These are phyloP conservation scores for Lithospermum erythrorhizon DNA, from an alignment of 257 asterid species.

Conservation along the genomic window DNA sequence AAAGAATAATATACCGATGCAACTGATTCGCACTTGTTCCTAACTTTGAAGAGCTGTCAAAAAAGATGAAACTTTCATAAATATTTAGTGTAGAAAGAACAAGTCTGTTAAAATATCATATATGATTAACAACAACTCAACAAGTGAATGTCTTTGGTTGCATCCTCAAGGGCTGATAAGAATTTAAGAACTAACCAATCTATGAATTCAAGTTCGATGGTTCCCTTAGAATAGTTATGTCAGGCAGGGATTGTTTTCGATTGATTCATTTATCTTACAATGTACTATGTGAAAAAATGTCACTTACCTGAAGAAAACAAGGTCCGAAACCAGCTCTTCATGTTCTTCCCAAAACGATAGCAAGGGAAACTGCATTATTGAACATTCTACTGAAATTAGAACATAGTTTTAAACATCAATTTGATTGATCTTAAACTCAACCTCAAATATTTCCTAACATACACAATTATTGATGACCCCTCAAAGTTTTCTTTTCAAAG, in stretches of 20 bases:
- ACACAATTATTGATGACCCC: background rate
- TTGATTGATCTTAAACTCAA: slow-evolving; percentile 2
- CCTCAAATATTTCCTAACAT: background rate
- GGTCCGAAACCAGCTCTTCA: slow-evolving; percentile 94
- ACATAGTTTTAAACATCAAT: slow-evolving; percentile 7
- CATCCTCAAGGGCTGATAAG: background rate
- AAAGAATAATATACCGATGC: too few species aligned
- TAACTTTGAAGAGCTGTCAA: too few species aligned
- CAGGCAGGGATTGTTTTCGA: too few species aligned
- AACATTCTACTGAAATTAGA: slow-evolving; percentile 10
- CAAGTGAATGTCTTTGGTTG: background rate
- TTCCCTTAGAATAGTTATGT: too few species aligned
- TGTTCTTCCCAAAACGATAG: slow-evolving; percentile 91
- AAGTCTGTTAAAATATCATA: too few species aligned
- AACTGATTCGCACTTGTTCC: too few species aligned
- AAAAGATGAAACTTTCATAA: too few species aligned
- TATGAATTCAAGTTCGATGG: too few species aligned
- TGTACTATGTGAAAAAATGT: slow-evolving; percentile 1
- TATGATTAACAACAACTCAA: too few species aligned
- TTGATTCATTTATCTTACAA: background rate
- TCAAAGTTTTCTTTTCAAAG: background rate
- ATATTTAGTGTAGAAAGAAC: too few species aligned
- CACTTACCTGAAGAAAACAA: slow-evolving; percentile 77
- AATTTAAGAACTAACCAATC: too few species aligned
- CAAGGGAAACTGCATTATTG: slow-evolving; percentile 80